Evolutionary conservation across 345 rosid species (phyloP), one percentile per base, ranked within the genome.

Genomic region (Turritis glabra): DNA sequence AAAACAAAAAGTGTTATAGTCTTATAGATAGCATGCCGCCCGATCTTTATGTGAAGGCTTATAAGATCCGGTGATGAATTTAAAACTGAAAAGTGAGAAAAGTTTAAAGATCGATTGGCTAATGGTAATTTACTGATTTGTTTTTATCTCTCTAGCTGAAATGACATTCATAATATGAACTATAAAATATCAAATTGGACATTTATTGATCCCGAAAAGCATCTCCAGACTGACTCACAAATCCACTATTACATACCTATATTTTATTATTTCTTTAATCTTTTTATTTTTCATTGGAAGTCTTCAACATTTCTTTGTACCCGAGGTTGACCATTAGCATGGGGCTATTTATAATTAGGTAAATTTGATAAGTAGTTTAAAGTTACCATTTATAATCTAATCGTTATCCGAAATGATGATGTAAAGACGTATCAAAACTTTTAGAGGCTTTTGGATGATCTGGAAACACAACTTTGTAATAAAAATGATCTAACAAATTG

Each of bases 151-250:
- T 56, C 11, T 13, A 29, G 15, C 38, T 23, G 17, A 70, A 35
- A 19, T 40, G 25, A 2, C 10, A 33, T 22, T 46, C 19, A 58
- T 46, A 46, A n/a, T 33, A 12, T 22, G 33, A 13, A 70, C 25
- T 59, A 59, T 47, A 48, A 9, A 30, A 71, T 50, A 30, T 35
- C 27, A 48, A 60, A 25, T 23, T 60, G 67, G 26, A 18, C 7
- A 23, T 7, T 47, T 58, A 70, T 22, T 23, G 75, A 47, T 58
- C 33, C 19, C 21, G 5, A 22, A 48, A 46, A 33, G 57, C 47
- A 57, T 21, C 6, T 59, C 25, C 14, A 22, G 46, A 58, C 66
- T 59, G 51, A 71, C 60, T 71, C 75, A 60, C 26, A 35, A 13
- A 25, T 71, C 75, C 75, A 71, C n/a, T 60, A 37, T 48, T 18